Evolutionary conservation across 1,284 basidiomycete genomes (phyloP).

Genomic region (Papiliotrema terrestris): DNA sequence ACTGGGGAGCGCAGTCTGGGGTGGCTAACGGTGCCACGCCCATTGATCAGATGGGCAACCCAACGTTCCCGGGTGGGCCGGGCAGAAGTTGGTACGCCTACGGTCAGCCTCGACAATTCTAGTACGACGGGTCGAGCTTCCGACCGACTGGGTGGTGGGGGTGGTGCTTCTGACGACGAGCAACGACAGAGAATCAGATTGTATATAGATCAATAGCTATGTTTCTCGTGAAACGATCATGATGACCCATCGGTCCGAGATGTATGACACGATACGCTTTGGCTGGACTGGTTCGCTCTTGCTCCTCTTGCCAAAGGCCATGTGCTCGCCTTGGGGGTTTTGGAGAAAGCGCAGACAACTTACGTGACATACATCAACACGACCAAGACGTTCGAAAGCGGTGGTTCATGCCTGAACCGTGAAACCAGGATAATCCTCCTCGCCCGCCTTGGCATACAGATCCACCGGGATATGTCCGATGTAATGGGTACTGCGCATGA

Average conservation of each 20-base stretch:
- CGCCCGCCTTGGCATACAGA: conserved; percentile 51
- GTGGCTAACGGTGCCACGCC: conserved; percentile 33
- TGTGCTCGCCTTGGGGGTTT: too few relatives aligned
- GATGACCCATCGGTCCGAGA: too few relatives aligned
- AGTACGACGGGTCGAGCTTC: background rate
- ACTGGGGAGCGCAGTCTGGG: conserved; percentile 30
- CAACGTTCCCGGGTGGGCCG: conserved; percentile 31
- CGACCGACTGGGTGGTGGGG: too few relatives aligned
- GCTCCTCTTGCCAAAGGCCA: too few relatives aligned
- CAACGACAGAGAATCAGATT: background rate
- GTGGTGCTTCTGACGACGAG: background rate
- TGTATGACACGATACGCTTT: too few relatives aligned
- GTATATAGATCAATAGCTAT: too few relatives aligned
- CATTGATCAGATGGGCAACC: conserved; percentile 34
- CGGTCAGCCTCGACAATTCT: conserved; percentile 17
- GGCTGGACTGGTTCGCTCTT: too few relatives aligned
- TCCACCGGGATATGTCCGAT: conserved; percentile 59
- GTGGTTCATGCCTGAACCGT: background rate
- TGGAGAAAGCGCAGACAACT: too few relatives aligned
- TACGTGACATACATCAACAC: too few relatives aligned
- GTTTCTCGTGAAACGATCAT: too few relatives aligned
- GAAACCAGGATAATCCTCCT: background rate
- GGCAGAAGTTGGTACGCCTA: conserved; percentile 31
- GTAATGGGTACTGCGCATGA: conserved; percentile 49
- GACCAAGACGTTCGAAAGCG: too few relatives aligned